Conservation (phyloP, 768 basidiomycete genomes). For the Podaxis pistillaris region DNA sequence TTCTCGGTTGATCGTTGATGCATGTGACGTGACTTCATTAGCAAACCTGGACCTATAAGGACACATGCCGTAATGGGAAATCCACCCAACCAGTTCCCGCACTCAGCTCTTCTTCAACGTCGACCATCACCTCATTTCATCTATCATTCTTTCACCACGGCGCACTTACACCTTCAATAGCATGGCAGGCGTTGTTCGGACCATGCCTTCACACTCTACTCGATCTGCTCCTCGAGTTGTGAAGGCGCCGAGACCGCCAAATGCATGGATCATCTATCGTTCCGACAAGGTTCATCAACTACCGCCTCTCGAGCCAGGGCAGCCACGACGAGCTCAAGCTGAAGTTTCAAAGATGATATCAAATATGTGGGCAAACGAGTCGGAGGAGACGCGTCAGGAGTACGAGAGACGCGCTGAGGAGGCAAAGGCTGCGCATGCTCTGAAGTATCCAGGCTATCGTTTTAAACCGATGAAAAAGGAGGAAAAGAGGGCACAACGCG, state of each 20-base stretch:
- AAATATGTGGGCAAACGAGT: slow-evolving; percentile 60
- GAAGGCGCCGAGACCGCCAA: slow-evolving; percentile 65
- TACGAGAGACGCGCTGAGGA: slow-evolving; percentile 56
- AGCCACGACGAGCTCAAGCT: slow-evolving; percentile 49
- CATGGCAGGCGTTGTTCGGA: slow-evolving; percentile 11
- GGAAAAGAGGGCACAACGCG: slow-evolving; percentile 41
- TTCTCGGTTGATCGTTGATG: neutral
- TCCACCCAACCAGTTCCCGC: slow-evolving; percentile 11
- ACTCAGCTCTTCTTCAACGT: slow-evolving; percentile 15
- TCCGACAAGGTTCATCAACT: slow-evolving; percentile 52
- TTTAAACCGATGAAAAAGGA: slow-evolving; percentile 57
- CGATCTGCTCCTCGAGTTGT: slow-evolving; percentile 13
- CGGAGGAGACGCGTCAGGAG: slow-evolving; percentile 40
- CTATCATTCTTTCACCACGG: slow-evolving; percentile 12
- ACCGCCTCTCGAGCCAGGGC: slow-evolving; percentile 30
- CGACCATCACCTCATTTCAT: slow-evolving; percentile 8
- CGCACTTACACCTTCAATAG: slow-evolving; percentile 3
- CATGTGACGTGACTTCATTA: slow-evolving; percentile 7
- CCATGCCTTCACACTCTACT: slow-evolving; percentile 16
- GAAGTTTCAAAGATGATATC: slow-evolving; percentile 65
- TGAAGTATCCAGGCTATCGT: slow-evolving; percentile 54
- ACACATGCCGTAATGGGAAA: slow-evolving; percentile 18
- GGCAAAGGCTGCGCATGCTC: slow-evolving; percentile 50
- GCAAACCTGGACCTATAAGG: slow-evolving; percentile 32
- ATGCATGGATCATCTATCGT: slow-evolving; percentile 83